A percentile compares a stretch with the other conserved stretches of the same genome.
Conservation (phyloP, 1,139 yeast species). For the Arxiozyma heterogenica region DNA sequence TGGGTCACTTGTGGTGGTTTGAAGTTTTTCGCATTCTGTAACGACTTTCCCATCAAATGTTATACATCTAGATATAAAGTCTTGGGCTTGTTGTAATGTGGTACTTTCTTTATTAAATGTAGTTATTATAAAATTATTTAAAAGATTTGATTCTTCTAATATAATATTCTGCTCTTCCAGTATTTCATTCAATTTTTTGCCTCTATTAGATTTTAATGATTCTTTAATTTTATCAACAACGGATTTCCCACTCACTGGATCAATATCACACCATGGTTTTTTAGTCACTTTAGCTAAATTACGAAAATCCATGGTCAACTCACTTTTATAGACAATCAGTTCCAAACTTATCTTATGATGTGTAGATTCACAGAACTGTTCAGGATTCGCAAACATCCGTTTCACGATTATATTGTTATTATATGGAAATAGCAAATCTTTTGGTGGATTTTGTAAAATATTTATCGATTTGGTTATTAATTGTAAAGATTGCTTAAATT, state of each 20-base stretch:
- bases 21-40: conserved; percentile 34
- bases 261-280: conserved; percentile 32
- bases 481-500: conserved; percentile 15
- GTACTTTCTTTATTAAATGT: conserved; percentile 21
- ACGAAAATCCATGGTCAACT: conserved; percentile 26
- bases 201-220: conserved; percentile 19
- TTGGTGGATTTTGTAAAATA: conserved; percentile 27
- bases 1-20: conserved; percentile 40
- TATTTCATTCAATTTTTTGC: conserved; percentile 15
- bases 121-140: conserved; percentile 19
- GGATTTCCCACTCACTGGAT: conserved; percentile 27
- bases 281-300: conserved; percentile 26
- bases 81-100: conserved; percentile 29
- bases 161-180: conserved; percentile 21
- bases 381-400: conserved; percentile 19
- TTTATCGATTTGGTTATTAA: conserved; percentile 21
- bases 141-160: conserved; percentile 23
- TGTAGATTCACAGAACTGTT: conserved; percentile 18
- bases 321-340: conserved; percentile 23
- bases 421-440: conserved; percentile 24
- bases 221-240: conserved; percentile 25
- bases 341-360: conserved; percentile 26
- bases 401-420: conserved; percentile 23
- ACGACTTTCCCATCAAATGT: conserved; percentile 35
- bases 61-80: conserved; percentile 31